These are phyloP conservation scores for Articulospora tetracladia DNA, from an alignment of 495 filamentous ascomycete genomes.

Conservation along the genomic window DNA sequence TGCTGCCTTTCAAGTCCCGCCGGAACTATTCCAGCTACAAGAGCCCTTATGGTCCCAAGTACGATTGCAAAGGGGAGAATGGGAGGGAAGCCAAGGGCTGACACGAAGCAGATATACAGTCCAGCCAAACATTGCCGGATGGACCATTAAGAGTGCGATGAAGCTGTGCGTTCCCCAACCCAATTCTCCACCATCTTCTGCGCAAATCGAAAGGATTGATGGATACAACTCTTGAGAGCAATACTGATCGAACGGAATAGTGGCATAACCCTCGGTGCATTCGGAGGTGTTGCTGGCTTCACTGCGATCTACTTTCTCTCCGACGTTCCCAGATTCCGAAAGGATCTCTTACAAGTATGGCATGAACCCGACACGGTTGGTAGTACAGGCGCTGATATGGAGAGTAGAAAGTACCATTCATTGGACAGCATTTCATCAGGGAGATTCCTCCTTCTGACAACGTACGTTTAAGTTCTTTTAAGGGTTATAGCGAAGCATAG, in stretches of 20 bases:
- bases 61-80: slow-evolving; percentile 11
- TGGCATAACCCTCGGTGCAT: slow-evolving; percentile 47
- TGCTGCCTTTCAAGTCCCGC: slow-evolving; percentile 5
- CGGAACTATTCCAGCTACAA: slow-evolving; percentile 33
- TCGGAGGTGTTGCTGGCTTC: slow-evolving; percentile 57
- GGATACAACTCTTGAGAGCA: neutral
- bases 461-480: slow-evolving; percentile 18
- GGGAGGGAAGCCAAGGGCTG: neutral
- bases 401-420: slow-evolving; percentile 49
- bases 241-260: slow-evolving; percentile 33
- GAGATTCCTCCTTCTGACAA: slow-evolving; percentile 64
- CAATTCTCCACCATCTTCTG: neutral
- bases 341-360: slow-evolving; percentile 51
- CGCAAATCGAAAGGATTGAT: neutral
- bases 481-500: too few relatives aligned
- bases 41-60: slow-evolving; percentile 42
- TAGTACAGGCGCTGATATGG: slow-evolving; percentile 2
- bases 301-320: slow-evolving; percentile 70
- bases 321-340: slow-evolving; percentile 63
- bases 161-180: slow-evolving; percentile 44
- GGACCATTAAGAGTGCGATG: slow-evolving; percentile 38
- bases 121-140: slow-evolving; percentile 45
- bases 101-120: slow-evolving; percentile 44
- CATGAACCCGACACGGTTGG: slow-evolving; percentile 1
- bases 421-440: slow-evolving; percentile 54